Evolutionary conservation across 2,329 filamentous ascomycete genomes (phyloP), one percentile per base, ranked within the genome.

Genomic region (Xylariaceae sp.): DNA sequence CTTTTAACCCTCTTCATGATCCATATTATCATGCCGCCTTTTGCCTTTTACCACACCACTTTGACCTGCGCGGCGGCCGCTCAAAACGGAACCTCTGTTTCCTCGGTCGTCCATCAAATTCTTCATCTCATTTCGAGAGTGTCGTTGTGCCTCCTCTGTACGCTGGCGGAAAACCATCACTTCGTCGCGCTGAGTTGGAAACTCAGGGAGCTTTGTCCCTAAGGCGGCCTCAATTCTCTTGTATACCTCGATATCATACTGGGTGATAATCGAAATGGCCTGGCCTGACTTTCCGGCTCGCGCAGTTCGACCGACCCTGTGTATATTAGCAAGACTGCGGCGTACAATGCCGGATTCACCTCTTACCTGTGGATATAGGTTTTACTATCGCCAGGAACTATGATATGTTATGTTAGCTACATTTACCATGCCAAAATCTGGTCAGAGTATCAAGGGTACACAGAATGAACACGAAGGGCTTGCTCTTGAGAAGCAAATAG

Each of bases 291-390:
- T 93, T 26, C 92, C 92, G 0, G 92, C 92, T 74, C 92, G 86
- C 0, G 92, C 92, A 0, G 92, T 96, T 65, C 92, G 88, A 17
- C 92, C 92, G 1, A 96, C 92, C 49, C 92, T 84, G 73, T 96
- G 91, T 26, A 96, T 88, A 67, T 96, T 28, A 57, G 54, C 33
- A 28, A 48, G 14, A n/a, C 6, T 31, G 17, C 6, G 16, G 39
- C 23, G 7, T 23, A 19, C 2, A 26, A 23, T 12, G 2, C 11
- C 19, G 14, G 17, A 48, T 14, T 3, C 3, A 33, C 9, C 23
- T 19, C 34, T 39, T 57, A 57, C 54, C 54, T 54, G 74, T 96
- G 92, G 28, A 96, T 89, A 67, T 96, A 96, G 0, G 92, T 96
- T 75, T 96, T 96, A 67, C 65, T 66, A 21, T 60, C 62, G 11